Evolutionary conservation across 176 grass and related monocot genomes (phyloP), one percentile per base, ranked within the genome.

Genomic region (Melocanna baccifera): DNA sequence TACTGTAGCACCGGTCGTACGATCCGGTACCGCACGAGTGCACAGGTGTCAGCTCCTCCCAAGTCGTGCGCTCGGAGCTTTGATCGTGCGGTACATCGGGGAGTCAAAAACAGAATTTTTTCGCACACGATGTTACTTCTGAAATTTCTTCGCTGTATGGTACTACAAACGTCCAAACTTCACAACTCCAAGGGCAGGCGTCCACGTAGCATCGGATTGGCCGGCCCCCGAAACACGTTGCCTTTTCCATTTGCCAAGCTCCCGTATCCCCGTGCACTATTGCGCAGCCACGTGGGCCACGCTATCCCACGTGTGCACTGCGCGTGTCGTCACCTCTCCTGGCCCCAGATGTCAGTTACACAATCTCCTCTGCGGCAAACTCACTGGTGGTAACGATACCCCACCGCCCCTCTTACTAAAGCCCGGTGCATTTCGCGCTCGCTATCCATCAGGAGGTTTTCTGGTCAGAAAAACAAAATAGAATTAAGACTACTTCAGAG

Each of bases 211-310:
- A 52, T 66, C 62, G 9, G 13, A 19, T 29, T 29, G 1, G 12
- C 18, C 0, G 10, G 12, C 0, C 18, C 5, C 14, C 45, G 11
- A 58, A 75, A 71, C 91, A 93, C 88, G 91, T 93, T 77, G 76
- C 75, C 5, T 55, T 78, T 45, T 12, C 75, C 78, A 86, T 62
- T 93, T 74, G 82, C 3, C 0, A 0, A 1, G 1, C 1, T 0
- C 14, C 8, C 7, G 7, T 16, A 4, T 8, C 10, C 1, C 51
- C 4, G 16, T 12, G 64, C 43, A 28, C 48, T 6, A 40, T 39
- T 26, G 29, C 70, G 7, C 47, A 77, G 20, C 45, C 25, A 42
- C 42, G 10, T 0, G 7, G 19, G 79, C 52, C 62, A 61, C 12
- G 2, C 7, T 2, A 42, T 20, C 32, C 81, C 63, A 67, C 67